A percentile compares a stretch with the other conserved stretches of the same genome.
phyloP scores from a whole-genome alignment of 1,284 basidiomycete genomes.

The Ustilago hordei region DNA sequence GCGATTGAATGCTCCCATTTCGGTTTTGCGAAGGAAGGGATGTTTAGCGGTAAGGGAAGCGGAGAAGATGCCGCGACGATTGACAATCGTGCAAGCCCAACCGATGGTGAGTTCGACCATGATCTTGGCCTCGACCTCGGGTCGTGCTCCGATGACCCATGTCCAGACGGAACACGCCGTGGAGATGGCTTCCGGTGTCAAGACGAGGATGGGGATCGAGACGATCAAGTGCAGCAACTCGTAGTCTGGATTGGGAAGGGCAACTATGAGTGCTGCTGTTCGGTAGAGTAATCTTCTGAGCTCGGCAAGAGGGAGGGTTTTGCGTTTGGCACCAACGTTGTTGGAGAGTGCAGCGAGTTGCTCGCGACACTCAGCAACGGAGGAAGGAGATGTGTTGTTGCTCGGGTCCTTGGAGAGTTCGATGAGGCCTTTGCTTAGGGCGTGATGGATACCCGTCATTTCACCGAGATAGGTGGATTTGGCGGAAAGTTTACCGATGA shows the following conservation, averaged over 20 bases:
- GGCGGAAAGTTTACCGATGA: constrained; percentile 61
- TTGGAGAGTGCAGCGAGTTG: constrained; percentile 79
- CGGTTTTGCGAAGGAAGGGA: constrained; percentile 86
- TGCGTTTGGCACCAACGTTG: constrained; percentile 68
- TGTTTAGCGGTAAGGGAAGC: constrained; percentile 77
- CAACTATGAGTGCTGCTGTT: constrained; percentile 75
- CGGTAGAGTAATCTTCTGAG: constrained; percentile 87
- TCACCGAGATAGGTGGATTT: constrained; percentile 75
- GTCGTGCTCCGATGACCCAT: constrained; percentile 91
- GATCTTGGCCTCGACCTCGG: constrained; percentile 79
- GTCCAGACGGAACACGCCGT: constrained; percentile 95
- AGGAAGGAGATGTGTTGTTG: constrained; percentile 73
- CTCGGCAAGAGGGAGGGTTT: constrained; percentile 72
- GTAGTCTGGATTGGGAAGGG: constrained; percentile 75
- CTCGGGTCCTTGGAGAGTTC: constrained; percentile 76
- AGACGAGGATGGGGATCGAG: constrained; percentile 86
- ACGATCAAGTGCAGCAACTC: constrained; percentile 90
- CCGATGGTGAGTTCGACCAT: constrained; percentile 87
- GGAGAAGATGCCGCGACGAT: constrained; percentile 72
- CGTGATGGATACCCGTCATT: constrained; percentile 81
- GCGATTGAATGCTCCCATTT: constrained; percentile 92
- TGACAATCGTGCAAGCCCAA: constrained; percentile 83
- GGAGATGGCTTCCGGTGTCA: constrained; percentile 85
- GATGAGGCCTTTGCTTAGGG: constrained; percentile 72
- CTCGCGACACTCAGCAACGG: constrained; percentile 77